Conservation (phyloP, 2,329 filamentous ascomycete genomes). For the Colletotrichum endophyticum region DNA sequence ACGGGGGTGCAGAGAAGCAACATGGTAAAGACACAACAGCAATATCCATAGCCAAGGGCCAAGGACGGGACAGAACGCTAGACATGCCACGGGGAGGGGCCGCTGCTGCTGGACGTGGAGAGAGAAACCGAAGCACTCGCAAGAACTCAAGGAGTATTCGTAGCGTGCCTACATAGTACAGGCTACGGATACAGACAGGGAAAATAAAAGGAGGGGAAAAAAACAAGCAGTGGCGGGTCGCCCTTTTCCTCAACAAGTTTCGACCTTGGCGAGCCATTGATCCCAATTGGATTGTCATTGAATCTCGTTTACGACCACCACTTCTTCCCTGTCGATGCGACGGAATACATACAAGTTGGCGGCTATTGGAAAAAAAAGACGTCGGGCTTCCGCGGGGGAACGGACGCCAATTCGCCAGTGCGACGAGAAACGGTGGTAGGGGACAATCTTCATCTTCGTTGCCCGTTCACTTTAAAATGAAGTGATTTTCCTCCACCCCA, state of each 20-base stretch:
- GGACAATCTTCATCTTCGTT: constrained; percentile 11
- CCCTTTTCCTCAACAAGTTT: constrained; percentile 16
- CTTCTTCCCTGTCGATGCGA: not conserved
- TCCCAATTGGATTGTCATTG: not conserved
- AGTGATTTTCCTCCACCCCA: constrained; percentile 15
- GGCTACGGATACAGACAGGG: not conserved
- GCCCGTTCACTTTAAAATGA: constrained; percentile 1
- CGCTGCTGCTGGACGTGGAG: not conserved
- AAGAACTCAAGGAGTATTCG: not conserved
- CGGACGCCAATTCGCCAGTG: not conserved
- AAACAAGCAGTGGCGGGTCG: not conserved
- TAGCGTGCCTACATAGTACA: not conserved
- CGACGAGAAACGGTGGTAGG: not conserved
- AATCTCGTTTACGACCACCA: not conserved
- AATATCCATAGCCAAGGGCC: not conserved
- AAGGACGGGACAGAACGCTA: not conserved
- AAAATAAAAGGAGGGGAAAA: not conserved
- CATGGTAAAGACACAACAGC: not conserved
- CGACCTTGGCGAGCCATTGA: not conserved
- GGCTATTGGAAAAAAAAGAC: not conserved
- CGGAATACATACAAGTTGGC: not conserved
- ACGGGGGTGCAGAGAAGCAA: not conserved
- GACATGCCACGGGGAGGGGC: not conserved
- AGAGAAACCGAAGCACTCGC: not conserved
- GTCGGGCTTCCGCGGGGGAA: not conserved